Conservation (phyloP, 768 basidiomycete genomes). For the Tylopilus plumbeoviolaceoides region DNA sequence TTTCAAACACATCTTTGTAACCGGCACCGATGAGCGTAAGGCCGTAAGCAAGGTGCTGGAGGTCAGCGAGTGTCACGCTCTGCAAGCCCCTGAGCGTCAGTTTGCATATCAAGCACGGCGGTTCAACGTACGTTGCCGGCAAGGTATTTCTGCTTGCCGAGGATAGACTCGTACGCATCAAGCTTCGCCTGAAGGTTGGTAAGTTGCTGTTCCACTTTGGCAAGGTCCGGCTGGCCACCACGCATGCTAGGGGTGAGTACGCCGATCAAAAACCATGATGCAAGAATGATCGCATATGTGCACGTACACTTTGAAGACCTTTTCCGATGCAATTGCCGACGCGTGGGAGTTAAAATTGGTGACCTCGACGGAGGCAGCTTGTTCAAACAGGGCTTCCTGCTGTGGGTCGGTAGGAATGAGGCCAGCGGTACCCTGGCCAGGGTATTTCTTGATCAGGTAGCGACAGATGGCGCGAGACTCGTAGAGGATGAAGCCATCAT, state of each 20-base stretch:
- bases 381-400: conserved; percentile 32
- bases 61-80: conserved; percentile 52
- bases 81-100: conserved; percentile 12
- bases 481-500: conserved; percentile 60
- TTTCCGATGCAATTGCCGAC: conserved; percentile 41
- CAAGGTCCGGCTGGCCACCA: conserved; percentile 23
- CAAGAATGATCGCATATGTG: neutral
- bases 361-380: conserved; percentile 42
- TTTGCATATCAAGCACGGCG: too few relatives aligned
- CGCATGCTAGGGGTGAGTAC: neutral
- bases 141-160: conserved; percentile 51
- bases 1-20: conserved; percentile 27
- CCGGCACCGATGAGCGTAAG: conserved; percentile 23
- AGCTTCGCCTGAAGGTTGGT: conserved; percentile 34
- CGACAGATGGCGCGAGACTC: conserved; percentile 60
- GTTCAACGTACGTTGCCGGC: conserved; percentile 47
- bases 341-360: conserved; percentile 48
- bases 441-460: conserved; percentile 55
- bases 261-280: neutral
- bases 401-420: conserved; percentile 46
- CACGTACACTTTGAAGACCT: conserved; percentile 48
- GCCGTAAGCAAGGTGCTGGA: conserved; percentile 53
- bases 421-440: conserved; percentile 43
- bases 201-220: conserved; percentile 12
- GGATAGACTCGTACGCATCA: conserved; percentile 51